Evolutionary conservation across 2,329 filamentous ascomycete species (phyloP), one percentile per base, ranked within the genome.

Genomic region (Ceratocystis cacaofunesta): DNA sequence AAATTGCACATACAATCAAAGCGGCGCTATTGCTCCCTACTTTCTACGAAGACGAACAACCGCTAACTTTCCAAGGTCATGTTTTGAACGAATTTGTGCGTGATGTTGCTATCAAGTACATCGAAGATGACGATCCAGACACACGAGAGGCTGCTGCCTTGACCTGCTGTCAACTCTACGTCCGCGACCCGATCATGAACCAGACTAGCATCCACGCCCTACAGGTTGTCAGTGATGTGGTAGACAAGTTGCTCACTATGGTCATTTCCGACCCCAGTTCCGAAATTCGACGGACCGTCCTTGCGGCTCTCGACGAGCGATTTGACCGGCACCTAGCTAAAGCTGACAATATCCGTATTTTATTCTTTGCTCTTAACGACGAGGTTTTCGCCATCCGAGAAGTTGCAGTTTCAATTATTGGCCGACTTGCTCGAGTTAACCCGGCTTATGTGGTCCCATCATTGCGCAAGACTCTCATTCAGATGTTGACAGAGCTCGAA

Each of bases 381-480:
- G 92, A 97, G 72, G 83, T 91, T 1, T 99, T 97, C 69, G 81
- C 86, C 1, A 96, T 97, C 67, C 83, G 95, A 70, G 92, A 99
- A 76, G 92, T 94, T 32, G 89, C 94, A 7, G 96, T 99, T 71
- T 88, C 90, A 19, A 96, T 99, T 69, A 96, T 99, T 71, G 95
- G 94, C 41, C 90, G 95, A 12, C 79, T 99, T 66, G 95, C 94
- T 0, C 83, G 85, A 63, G 87, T 91, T 69, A 99, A 99, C 69
- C 95, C 94, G 0, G 95, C 95, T 66, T 99, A 99, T 75, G 92
- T 99, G 70, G 95, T 99, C 71, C 94, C 95, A 1, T 95, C 94
- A 0, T 76, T 99, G 48, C 88, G 94, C 68, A 99, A 99, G 75
- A 88, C 95, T 5, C 83, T 99, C 30, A 92, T 99, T 67, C 95